These are phyloP conservation scores for button mushroom (Agaricus bisporus) DNA, from an alignment of 768 basidiomycete species.

Conservation along the genomic window DNA sequence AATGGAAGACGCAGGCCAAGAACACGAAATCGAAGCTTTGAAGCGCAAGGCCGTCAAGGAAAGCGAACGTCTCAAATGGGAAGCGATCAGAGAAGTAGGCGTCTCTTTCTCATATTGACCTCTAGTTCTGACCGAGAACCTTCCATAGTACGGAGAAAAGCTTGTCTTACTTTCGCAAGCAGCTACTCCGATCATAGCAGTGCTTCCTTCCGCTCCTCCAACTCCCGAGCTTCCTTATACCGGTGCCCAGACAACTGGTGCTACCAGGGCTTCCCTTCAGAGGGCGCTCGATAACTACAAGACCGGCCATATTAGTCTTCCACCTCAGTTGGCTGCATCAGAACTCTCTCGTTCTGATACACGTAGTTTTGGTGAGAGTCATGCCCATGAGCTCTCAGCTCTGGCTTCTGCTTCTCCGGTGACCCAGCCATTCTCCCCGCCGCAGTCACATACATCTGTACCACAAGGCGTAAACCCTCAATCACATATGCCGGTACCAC, in stretches of 20 bases:
- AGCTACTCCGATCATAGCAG: slow-evolving; percentile 52
- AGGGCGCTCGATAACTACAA: slow-evolving; percentile 74
- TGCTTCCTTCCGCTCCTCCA: slow-evolving; percentile 66
- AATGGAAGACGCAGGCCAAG: slow-evolving; percentile 54
- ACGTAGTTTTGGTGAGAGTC: slow-evolving; percentile 79
- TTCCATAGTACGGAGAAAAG: slow-evolving; percentile 71
- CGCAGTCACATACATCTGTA: slow-evolving; percentile 14
- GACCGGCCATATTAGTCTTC: slow-evolving; percentile 55
- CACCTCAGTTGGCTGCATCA: slow-evolving; percentile 35
- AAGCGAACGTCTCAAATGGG: slow-evolving; percentile 75
- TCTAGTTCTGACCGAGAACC: neutral
- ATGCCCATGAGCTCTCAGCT: slow-evolving; percentile 64
- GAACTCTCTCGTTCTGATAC: slow-evolving; percentile 69
- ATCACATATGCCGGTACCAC: slow-evolving; percentile 14
- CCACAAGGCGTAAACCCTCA: slow-evolving; percentile 6
- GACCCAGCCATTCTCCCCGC: slow-evolving; percentile 17
- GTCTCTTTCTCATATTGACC: slow-evolving; percentile 3
- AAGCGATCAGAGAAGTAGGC: slow-evolving; percentile 71
- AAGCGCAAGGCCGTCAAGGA: slow-evolving; percentile 73
- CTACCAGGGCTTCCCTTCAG: slow-evolving; percentile 69
- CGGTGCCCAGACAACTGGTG: slow-evolving; percentile 58
- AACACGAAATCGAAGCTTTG: slow-evolving; percentile 65
- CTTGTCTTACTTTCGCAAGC: slow-evolving; percentile 69
- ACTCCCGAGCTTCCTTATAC: slow-evolving; percentile 47
- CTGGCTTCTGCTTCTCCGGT: slow-evolving; percentile 31